phyloP scores from a whole-genome alignment of 2,329 filamentous ascomycete genomes.

The Byssoonygena ceratinophila region DNA sequence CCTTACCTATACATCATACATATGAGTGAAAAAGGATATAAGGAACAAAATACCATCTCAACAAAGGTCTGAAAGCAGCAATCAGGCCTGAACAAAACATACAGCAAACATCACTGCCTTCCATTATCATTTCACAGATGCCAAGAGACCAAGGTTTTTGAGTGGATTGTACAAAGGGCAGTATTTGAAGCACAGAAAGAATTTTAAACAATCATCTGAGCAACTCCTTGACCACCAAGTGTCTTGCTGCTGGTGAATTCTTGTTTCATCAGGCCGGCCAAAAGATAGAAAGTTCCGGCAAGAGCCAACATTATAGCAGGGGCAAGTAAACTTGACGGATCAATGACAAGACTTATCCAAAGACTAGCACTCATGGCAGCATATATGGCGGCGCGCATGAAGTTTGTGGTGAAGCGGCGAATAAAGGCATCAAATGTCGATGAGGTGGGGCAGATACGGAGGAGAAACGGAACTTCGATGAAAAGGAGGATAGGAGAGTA shows the following conservation, averaged over 20 bases:
- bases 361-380: constrained; percentile 67
- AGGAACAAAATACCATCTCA: background rate
- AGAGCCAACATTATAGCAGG: constrained; percentile 71
- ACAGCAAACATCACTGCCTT: background rate
- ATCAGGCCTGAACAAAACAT: constrained; percentile 13
- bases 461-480: constrained; percentile 82
- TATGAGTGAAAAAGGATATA: background rate
- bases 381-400: constrained; percentile 88
- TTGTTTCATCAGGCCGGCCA: constrained; percentile 37
- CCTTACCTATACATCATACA: constrained; percentile 9
- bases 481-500: constrained; percentile 68
- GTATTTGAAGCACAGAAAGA: background rate
- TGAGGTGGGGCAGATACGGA: constrained; percentile 96
- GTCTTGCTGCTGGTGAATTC: constrained; percentile 67
- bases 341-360: constrained; percentile 63
- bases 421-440: constrained; percentile 78
- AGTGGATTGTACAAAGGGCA: background rate
- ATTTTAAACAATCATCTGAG: constrained; percentile 85
- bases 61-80: constrained; percentile 23
- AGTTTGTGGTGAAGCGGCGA: constrained; percentile 88
- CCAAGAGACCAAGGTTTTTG: background rate
- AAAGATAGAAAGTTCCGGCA: constrained; percentile 64
- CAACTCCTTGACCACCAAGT: constrained; percentile 81
- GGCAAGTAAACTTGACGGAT: constrained; percentile 65
- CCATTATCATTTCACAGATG: background rate